Evolutionary conservation across 2,329 filamentous ascomycete genomes (phyloP).

Genomic region (Colletotrichum brevisporum): DNA sequence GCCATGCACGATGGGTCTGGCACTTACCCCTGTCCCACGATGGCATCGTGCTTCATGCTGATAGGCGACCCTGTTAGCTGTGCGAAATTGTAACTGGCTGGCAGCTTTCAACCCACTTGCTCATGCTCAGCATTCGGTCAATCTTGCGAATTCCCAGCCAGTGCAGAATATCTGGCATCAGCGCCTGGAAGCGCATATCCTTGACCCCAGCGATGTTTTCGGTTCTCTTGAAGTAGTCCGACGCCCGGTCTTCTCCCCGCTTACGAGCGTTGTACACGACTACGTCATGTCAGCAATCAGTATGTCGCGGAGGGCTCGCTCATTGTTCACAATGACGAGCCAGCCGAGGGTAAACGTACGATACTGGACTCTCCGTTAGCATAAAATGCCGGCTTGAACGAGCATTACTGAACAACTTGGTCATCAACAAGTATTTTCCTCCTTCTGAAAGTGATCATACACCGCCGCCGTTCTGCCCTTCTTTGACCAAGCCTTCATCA

Average conservation of each 20-base stretch:
- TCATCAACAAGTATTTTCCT: slow-evolving; percentile 98
- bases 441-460: slow-evolving; percentile 99
- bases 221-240: slow-evolving; percentile 96
- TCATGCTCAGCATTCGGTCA: slow-evolving; percentile 98
- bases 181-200: slow-evolving; percentile 95
- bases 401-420: slow-evolving; percentile 74
- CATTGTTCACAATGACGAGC: too few relatives aligned
- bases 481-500: too few relatives aligned
- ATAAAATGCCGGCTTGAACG: background rate
- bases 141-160: slow-evolving; percentile 99
- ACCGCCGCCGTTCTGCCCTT: slow-evolving; percentile 94
- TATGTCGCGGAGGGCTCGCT: too few relatives aligned
- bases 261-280: slow-evolving; percentile 86
- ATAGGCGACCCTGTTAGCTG: slow-evolving; percentile 33
- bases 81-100: background rate
- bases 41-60: slow-evolving; percentile 92
- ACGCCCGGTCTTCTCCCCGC: slow-evolving; percentile 83
- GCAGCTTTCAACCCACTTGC: slow-evolving; percentile 74
- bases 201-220: slow-evolving; percentile 98
- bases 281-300: slow-evolving; percentile 9
- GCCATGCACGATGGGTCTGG: background rate
- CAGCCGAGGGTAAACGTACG: slow-evolving; percentile 52
- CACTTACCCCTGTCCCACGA: slow-evolving; percentile 83
- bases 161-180: slow-evolving; percentile 98
- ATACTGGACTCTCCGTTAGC: slow-evolving; percentile 58